Percentiles rank a stretch among this genome's conserved stretches.
These are phyloP conservation scores for Arxiozyma bovina DNA, from an alignment of 1,139 yeast species.

Conservation along the genomic window DNA sequence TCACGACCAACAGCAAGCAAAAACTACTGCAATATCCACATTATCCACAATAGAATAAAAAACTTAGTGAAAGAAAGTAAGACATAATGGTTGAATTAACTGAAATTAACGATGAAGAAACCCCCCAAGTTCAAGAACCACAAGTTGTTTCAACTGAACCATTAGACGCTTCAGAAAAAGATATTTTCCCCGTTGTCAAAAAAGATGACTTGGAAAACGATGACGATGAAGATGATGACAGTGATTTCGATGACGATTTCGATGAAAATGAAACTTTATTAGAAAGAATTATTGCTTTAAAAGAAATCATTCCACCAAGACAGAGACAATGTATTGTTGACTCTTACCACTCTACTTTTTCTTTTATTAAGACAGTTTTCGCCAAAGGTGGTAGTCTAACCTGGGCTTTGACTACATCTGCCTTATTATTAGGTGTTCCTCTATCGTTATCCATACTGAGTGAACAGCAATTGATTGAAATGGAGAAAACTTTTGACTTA, in stretches of 20 bases:
- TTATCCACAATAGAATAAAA: background rate
- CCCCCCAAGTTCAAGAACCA: slow-evolving; percentile 16
- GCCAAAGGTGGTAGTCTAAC: slow-evolving; percentile 62
- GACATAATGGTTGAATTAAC: slow-evolving; percentile 28
- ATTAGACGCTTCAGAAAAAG: slow-evolving; percentile 13
- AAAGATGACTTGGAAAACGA: background rate
- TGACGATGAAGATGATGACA: slow-evolving; percentile 46
- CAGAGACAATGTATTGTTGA: slow-evolving; percentile 47
- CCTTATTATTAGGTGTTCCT: slow-evolving; percentile 86
- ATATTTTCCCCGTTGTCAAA: slow-evolving; percentile 7
- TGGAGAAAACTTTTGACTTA: slow-evolving; percentile 86
- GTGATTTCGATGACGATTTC: slow-evolving; percentile 66
- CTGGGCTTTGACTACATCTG: slow-evolving; percentile 81
- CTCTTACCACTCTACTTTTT: slow-evolving; percentile 34
- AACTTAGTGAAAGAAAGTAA: background rate
- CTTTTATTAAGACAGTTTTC: slow-evolving; percentile 40
- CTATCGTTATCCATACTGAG: slow-evolving; percentile 79
- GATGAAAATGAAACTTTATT: slow-evolving; percentile 70
- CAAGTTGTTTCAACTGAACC: slow-evolving; percentile 21
- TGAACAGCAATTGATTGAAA: slow-evolving; percentile 87
- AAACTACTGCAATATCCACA: too few species aligned
- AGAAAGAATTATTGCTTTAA: slow-evolving; percentile 85
- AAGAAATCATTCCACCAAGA: slow-evolving; percentile 83
- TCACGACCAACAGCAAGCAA: background rate
- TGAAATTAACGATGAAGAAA: slow-evolving; percentile 29